These are phyloP conservation scores for Alternaria gansuensis DNA, from an alignment of 2,329 filamentous ascomycete genomes.

Conservation along the genomic window DNA sequence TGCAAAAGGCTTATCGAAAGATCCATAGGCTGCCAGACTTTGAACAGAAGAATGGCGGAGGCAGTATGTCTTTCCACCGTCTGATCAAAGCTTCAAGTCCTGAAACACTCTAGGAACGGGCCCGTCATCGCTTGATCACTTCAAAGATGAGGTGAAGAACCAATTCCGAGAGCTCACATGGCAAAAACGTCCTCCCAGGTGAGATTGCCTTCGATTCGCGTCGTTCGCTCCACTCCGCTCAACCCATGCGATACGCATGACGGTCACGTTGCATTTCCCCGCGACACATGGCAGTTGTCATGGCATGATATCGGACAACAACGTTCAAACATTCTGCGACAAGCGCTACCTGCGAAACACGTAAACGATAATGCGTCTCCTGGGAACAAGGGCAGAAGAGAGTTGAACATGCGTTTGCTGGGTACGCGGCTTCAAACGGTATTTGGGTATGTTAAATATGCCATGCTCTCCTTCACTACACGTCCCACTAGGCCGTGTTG, in stretches of 20 bases:
- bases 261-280: not conserved
- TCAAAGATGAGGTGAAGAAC: conserved; percentile 62
- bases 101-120: conserved; percentile 38
- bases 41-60: conserved; percentile 50
- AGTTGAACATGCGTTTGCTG: not conserved
- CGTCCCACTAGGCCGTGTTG: not conserved
- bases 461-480: not conserved
- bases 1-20: conserved; percentile 60
- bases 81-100: not conserved
- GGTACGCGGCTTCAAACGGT: not conserved
- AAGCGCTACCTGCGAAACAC: not conserved
- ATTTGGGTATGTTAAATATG: too few relatives aligned
- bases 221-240: conserved; percentile 8
- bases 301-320: not conserved
- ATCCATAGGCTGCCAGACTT: conserved; percentile 58
- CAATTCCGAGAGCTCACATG: conserved; percentile 55
- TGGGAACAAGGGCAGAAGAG: not conserved
- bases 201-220: conserved; percentile 15
- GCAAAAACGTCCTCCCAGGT: conserved; percentile 47
- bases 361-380: not conserved
- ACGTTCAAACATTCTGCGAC: not conserved
- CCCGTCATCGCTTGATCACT: conserved; percentile 59
- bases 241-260: not conserved
- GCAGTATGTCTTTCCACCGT: conserved; percentile 55
- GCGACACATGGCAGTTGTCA: conserved; percentile 1